Evolutionary conservation across 2,329 filamentous ascomycete genomes (phyloP), one percentile per base, ranked within the genome.

Genomic region (Aaosphaeria arxii): DNA sequence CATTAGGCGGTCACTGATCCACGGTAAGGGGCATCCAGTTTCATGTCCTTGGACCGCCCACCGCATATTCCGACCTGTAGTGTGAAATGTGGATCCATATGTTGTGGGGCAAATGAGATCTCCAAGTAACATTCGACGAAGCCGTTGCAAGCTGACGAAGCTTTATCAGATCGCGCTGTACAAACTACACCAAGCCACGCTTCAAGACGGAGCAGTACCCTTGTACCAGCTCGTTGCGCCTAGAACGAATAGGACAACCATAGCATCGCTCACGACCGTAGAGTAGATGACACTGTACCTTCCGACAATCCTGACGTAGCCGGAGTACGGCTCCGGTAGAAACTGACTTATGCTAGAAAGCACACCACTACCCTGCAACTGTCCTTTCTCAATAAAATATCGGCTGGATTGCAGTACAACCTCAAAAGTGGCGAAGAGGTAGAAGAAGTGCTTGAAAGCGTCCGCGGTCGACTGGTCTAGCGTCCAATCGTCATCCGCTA

Each of bases 401-500:
- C 88, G 77, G 30, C 81, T 84, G 1, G 83, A 86, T 54, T 92
- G 82, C 53, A 92, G 74, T 45, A 89, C 66, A 7, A 89, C 78
- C 72, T 94, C 88, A 31, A 83, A 85, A 0, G 88, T 89, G 5
- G 87, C 85, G 64, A 92, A 94, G n/a, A 88, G 79, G 75, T 85
- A 89, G 70, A 92, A 91, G 70, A 91, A 86, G 52, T 78, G 77
- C 41, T 74, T 74, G 38, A 75, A 73, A 33, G 67, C 61, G 42
- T 71, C 69, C 11, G 70, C 65, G 30, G 74, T 69, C 1, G 60
- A 62, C 6, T 70, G 58, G 7, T 63, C 62, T 2, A 52, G 41
- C 2, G 55, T 54, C 59, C 66, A 70, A 50, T 64, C 64, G 24
- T 66, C 57, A 11, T 64, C 59, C n/a, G 36, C 24, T 44, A 13